Base-by-base conservation (phyloP, 1,284 basidiomycete genomes). In the Malassezia yamatoensis region DNA sequence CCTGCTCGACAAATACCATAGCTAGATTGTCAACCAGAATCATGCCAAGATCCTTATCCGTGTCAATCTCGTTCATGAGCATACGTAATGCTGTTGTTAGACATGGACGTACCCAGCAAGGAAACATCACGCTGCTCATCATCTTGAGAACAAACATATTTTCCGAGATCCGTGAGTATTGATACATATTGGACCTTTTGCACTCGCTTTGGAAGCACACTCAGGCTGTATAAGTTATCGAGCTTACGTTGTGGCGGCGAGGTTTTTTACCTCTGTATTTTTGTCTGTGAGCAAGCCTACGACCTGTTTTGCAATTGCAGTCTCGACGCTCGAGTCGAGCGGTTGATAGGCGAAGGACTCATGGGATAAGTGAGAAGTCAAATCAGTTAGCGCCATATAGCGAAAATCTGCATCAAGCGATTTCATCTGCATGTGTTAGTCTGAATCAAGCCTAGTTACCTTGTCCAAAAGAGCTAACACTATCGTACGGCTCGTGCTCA, bases 211-310 rank as follows among this genome's bases (percentile, higher is more conserved):
- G 91, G 85, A 65, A 93, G 80, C 62, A 86, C 84, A 29, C 87
- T 88, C 35, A 93, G 79, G 66, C 88, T 90, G 63, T 33, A 61
- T 13, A 54, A 50, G 36, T 24, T 16, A 18, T 16, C 46, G 43
- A n/a, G 18, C 24, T 39, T 66, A 88, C 91, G 88, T 90, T 78
- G 90, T 88, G 13, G 94, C 91, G 2, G 90, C 89, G 72, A 90
- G 86, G 74, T 96, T 96, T 80, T 96, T 96, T 63, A 98, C 94
- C 78, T 98, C 93, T 13, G 88, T 89, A 67, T 94, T 96, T 77
- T 85, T 85, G 78, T 98, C 94, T 69, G 88, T 85, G 11, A 94
- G 84, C 20, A 93, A 81, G 20, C 83, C 79, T 20, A 96, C 79
- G 1, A 94, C 89, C 67, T 86, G 83, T 42, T 81, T 81, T 43